These are phyloP conservation scores for Rhynchosporium graminicola DNA, from an alignment of 2,329 filamentous ascomycete species.

Conservation along the genomic window DNA sequence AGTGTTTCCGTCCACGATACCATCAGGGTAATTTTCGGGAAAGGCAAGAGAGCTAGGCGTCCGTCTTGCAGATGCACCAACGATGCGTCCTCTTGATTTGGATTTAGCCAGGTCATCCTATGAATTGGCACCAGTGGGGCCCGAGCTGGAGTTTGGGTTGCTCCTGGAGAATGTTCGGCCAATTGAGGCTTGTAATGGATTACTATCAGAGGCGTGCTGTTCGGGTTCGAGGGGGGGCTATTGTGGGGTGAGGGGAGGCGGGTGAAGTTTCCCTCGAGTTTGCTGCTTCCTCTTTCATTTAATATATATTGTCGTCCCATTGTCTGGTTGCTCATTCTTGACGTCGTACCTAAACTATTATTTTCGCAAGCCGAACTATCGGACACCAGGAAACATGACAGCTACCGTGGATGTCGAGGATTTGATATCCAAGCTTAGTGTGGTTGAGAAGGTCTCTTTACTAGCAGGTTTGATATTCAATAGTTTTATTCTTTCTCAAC, in stretches of 20 bases:
- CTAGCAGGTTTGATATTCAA: slow-evolving; percentile 46
- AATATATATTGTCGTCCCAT: slow-evolving; percentile 1
- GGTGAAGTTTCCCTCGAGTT: slow-evolving; percentile 3
- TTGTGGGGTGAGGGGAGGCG: background rate
- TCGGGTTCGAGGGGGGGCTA: background rate
- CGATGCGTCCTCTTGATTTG: slow-evolving; percentile 1
- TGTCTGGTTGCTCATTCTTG: background rate
- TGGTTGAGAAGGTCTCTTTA: slow-evolving; percentile 55
- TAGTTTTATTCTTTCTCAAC: background rate
- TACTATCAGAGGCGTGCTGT: background rate
- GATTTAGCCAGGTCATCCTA: slow-evolving; percentile 11
- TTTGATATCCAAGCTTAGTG: slow-evolving; percentile 54
- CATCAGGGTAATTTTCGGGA: slow-evolving; percentile 42
- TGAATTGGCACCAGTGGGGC: background rate
- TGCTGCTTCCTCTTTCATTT: background rate
- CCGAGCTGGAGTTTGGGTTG: background rate
- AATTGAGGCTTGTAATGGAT: slow-evolving; percentile 12
- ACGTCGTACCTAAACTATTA: background rate
- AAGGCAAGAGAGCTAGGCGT: background rate
- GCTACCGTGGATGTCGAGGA: slow-evolving; percentile 55
- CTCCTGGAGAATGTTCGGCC: slow-evolving; percentile 14
- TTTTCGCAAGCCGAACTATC: background rate
- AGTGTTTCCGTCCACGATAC: background rate
- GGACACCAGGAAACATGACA: slow-evolving; percentile 14
- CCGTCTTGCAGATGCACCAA: slow-evolving; percentile 11